Evolutionary conservation across 208 protist genomes (phyloP), one percentile per base, ranked within the genome.

Genomic region (Wallacemonas collosoma): DNA sequence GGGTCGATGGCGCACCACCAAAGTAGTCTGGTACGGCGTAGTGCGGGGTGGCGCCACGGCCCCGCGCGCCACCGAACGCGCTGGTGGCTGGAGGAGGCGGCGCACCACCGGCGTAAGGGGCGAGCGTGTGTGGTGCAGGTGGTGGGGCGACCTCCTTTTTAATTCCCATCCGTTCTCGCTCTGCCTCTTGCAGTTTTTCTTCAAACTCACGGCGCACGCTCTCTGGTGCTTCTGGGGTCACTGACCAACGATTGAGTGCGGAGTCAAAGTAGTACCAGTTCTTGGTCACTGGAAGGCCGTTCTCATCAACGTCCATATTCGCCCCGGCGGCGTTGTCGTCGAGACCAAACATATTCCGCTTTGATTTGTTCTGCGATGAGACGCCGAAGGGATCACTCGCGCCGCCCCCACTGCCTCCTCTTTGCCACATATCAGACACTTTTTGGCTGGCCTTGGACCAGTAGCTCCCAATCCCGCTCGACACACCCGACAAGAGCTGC

Each of bases 231-330:
- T 92, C 80, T 2, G 82, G 78, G 35, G 79, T 86, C 11, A 94
- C 89, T 17, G 85, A 84, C 89, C 91, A 96, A 60, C 88, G 86
- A 50, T 83, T 80, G 9, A 93, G 73, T 45, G 77, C 68, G 47
- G 75, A 72, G 75, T 96, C 85, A 51, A 76, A 96, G 80, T 90
- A 93, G 66, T 93, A 96, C 87, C 89, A 96, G 56, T 96, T 90
- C 67, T 83, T 87, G 9, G 83, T 82, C 26, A 94, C 68, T 6
- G 91, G 91, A 15, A 96, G 77, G 8, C 91, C 91, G 56, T 93
- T 88, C 71, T 89, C 91, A 55, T 96, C 91, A 44, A 96, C 39
- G 71, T 93, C 85, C 2, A 81, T 77, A 58, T 62, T 76, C 36
- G 81, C 76, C 14, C 74, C 80, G n/a, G 60, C 61, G 41, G 47